Base-by-base conservation (phyloP, 352 stramenopile species). In the Pythium chondricola region DNA sequence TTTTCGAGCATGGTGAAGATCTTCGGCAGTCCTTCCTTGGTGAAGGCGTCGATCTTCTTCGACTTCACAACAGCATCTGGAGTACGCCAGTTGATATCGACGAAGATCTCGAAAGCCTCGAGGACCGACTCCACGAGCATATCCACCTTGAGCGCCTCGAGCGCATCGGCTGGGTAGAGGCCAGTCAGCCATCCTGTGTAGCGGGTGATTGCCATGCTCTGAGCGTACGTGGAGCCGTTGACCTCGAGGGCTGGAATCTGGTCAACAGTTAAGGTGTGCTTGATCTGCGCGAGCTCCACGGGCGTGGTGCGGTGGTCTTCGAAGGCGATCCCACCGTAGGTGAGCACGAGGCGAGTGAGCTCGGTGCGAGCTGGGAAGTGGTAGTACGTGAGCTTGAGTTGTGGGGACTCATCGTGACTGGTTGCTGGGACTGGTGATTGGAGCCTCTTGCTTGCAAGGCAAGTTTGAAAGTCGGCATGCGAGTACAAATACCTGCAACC, bases 321-420 rank as follows among this genome's bases (percentile, higher is more conserved):
- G 42, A 90, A 92, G 1, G 55, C 31, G 17, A 93, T 51, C 33
- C 65, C 70, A n/a, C 77, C 77, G n/a, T 64, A 61, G 17, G 56
- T 48, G 37, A 89, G 46, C 16, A 73, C 58, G 14, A 93, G 61
- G 17, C 83, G 79, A 9, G 73, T 65, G 21, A 84, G 52, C 64
- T 93, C 83, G 0, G 53, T 81, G 26, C 72, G 72, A 2, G 67
- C 79, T 0, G 61, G 17, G 29, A 64, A 48, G 20, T 67, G 46
- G 41, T 93, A 91, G 63, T 95, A 95, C 33, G 65, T 86, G 22
- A 93, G 58, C 65, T 83, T 82, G 33, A 86, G 26, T 31, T 43
- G 35, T 43, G 48, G 43, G 18, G 29, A 13, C 29, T 33, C 29
- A 33, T 33, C 13, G 29, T 33, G 29, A 33, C 8, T 8, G 13